phyloP scores from a whole-genome alignment of 805 yeast genomes.

The Myxozyma monticola region DNA sequence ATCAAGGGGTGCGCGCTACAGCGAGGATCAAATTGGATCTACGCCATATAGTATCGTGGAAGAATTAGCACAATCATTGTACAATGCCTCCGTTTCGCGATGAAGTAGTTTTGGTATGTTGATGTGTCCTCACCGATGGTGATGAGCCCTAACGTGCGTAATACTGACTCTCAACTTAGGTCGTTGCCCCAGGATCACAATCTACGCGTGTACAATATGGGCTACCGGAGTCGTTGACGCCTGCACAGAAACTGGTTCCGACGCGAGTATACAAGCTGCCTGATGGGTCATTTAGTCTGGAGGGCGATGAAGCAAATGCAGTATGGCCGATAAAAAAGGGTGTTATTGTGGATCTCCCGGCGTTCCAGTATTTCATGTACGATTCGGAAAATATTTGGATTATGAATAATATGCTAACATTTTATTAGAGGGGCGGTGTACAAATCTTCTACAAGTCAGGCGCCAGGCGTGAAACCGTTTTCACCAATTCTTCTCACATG shows the following conservation, averaged over 20 bases:
- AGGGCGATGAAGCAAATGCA: slow-evolving; percentile 45
- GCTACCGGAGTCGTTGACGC: slow-evolving; percentile 65
- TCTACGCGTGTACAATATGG: slow-evolving; percentile 79
- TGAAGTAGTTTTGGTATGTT: slow-evolving; percentile 41
- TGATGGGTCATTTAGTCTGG: slow-evolving; percentile 42
- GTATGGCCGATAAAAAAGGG: slow-evolving; percentile 68
- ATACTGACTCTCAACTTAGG: too few species aligned
- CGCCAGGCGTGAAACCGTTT: slow-evolving; percentile 35
- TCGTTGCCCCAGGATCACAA: slow-evolving; percentile 78
- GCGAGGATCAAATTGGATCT: too few species aligned
- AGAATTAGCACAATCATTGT: too few species aligned
- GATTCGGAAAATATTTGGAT: slow-evolving; percentile 35
- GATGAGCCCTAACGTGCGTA: too few species aligned
- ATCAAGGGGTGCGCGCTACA: too few species aligned
- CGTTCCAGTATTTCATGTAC: slow-evolving; percentile 63
- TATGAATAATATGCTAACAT: slow-evolving; percentile 13
- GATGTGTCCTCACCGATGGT: neutral
- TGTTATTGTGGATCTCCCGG: slow-evolving; percentile 63
- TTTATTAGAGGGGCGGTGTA: slow-evolving; percentile 48
- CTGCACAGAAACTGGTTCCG: slow-evolving; percentile 77
- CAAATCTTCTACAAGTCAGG: slow-evolving; percentile 44
- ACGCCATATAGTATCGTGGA: too few species aligned
- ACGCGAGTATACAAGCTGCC: slow-evolving; percentile 61
- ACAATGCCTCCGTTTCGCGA: slow-evolving; percentile 44
- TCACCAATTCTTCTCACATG: slow-evolving; percentile 71